These are phyloP conservation scores for Bothriochloa decipiens DNA, from an alignment of 176 grass and related monocot genomes.

Conservation along the genomic window DNA sequence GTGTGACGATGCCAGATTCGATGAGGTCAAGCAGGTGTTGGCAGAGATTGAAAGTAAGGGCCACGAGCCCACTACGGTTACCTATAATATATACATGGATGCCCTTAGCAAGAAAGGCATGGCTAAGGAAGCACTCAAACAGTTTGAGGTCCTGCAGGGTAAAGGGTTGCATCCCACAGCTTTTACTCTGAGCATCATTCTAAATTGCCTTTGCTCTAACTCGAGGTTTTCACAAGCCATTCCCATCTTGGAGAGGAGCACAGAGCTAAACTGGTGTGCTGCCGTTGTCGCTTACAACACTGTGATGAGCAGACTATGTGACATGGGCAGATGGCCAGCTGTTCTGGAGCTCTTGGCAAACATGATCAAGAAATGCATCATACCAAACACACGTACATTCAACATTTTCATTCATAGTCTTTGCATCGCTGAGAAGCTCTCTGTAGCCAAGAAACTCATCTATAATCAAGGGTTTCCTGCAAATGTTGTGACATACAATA, in stretches of 20 bases:
- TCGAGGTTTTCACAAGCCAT: conserved; percentile 59
- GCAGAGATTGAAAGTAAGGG: conserved; percentile 50
- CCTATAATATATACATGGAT: conserved; percentile 82
- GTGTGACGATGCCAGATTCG: conserved; percentile 55
- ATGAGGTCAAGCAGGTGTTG: conserved; percentile 61
- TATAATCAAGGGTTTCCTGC: conserved; percentile 50
- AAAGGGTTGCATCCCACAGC: conserved; percentile 62
- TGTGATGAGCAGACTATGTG: conserved; percentile 72
- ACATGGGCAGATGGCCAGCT: conserved; percentile 45
- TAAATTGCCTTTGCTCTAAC: conserved; percentile 68
- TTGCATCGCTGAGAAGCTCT: conserved; percentile 52
- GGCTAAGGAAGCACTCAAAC: conserved; percentile 58
- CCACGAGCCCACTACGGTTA: conserved; percentile 63
- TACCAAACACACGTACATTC: conserved; percentile 57
- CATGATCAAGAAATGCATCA: conserved; percentile 81
- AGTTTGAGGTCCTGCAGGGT: conserved; percentile 60
- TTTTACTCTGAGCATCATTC: conserved; percentile 71
- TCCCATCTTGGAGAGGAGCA: conserved; percentile 55
- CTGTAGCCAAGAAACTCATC: conserved; percentile 46
- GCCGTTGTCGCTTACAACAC: conserved; percentile 71
- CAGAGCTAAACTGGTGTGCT: conserved; percentile 46
- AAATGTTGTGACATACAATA: conserved; percentile 90
- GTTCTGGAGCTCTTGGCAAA: conserved; percentile 62
- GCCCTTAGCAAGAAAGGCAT: conserved; percentile 68
- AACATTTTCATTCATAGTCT: conserved; percentile 87